phyloP scores from a whole-genome alignment of 2,329 filamentous ascomycete genomes.

The Venturiaceae sp. region DNA sequence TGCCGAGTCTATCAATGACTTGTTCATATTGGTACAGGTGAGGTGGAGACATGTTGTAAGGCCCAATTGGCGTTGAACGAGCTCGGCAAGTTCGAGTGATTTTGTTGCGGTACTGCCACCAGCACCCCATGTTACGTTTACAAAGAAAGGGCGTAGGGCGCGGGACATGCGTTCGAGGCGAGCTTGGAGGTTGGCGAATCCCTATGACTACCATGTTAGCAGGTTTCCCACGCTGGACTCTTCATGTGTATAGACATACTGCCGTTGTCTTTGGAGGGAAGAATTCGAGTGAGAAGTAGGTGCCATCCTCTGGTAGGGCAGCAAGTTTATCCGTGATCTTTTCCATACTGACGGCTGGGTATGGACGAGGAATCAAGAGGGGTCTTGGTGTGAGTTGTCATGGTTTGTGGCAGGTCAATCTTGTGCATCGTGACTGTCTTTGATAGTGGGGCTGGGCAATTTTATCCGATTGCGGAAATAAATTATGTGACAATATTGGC shows the following conservation, averaged over 20 bases:
- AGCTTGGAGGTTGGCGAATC: slow-evolving; percentile 85
- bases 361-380: neutral
- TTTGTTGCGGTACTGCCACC: slow-evolving; percentile 86
- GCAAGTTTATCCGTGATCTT: slow-evolving; percentile 94
- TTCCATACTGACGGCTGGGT: slow-evolving; percentile 45
- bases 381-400: neutral
- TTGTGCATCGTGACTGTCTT: neutral
- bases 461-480: neutral
- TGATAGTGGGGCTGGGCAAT: neutral
- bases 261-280: slow-evolving; percentile 96
- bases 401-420: neutral
- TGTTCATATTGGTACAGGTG: slow-evolving; percentile 97
- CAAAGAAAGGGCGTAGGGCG: slow-evolving; percentile 82
- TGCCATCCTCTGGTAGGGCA: slow-evolving; percentile 68
- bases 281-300: slow-evolving; percentile 97
- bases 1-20: slow-evolving; percentile 73
- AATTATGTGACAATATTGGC: neutral
- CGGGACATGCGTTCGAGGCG: slow-evolving; percentile 92
- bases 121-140: slow-evolving; percentile 96
- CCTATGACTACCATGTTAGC: slow-evolving; percentile 31
- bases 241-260: slow-evolving; percentile 33
- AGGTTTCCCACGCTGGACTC: neutral
- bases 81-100: slow-evolving; percentile 86
- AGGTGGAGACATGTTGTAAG: slow-evolving; percentile 93
- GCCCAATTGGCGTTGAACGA: slow-evolving; percentile 85